phyloP scores from a whole-genome alignment of 1,284 basidiomycete genomes.

The Serendipita sp. region DNA sequence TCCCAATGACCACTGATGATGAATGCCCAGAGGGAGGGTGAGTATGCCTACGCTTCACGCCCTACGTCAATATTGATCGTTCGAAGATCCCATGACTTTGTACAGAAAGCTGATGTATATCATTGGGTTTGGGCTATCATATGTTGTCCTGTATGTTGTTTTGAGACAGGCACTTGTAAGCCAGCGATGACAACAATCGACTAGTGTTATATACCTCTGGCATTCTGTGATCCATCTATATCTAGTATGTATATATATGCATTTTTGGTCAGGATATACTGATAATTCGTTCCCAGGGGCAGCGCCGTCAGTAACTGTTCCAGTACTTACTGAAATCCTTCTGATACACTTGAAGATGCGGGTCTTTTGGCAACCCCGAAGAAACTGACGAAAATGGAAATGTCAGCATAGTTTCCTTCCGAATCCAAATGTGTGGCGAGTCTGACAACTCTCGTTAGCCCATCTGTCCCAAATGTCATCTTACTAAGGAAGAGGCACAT shows the following conservation, averaged over 20 bases:
- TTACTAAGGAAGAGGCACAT: background rate
- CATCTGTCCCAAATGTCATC: background rate
- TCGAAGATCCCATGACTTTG: background rate
- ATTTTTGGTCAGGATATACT: background rate
- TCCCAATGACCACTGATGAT: background rate
- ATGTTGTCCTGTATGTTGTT: constrained; percentile 3
- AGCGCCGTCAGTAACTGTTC: background rate
- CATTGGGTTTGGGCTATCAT: background rate
- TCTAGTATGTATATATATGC: no score
- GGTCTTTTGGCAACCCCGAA: background rate
- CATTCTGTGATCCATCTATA: background rate
- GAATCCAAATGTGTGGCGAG: background rate
- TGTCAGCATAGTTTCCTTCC: background rate
- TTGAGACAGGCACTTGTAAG: background rate
- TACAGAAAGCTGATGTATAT: background rate
- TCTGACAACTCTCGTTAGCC: background rate
- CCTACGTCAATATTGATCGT: background rate
- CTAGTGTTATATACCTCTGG: background rate
- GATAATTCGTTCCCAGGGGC: background rate
- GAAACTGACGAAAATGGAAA: constrained; percentile 1
- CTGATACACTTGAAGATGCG: background rate
- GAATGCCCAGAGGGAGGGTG: background rate
- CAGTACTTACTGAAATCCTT: no score
- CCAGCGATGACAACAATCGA: background rate
- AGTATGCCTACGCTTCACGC: background rate